phyloP scores from a whole-genome alignment of 352 stramenopile genomes.

The Phytophthora foliorum region DNA sequence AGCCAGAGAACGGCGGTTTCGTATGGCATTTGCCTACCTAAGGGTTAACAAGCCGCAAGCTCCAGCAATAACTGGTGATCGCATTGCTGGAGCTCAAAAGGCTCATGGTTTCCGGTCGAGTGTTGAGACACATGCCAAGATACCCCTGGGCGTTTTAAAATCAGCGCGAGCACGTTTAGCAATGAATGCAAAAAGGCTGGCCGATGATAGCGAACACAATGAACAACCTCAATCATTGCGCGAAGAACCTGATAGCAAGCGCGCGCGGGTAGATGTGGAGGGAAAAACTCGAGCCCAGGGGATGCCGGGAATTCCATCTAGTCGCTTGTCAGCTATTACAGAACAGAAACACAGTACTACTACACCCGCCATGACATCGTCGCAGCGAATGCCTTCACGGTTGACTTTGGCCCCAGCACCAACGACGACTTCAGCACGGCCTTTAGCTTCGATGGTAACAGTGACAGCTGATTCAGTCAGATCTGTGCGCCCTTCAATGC shows the following conservation, averaged over 20 bases:
- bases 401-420: not conserved
- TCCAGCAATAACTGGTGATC: not conserved
- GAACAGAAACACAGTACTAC: slow-evolving; percentile 2
- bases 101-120: not conserved
- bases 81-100: not conserved
- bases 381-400: not conserved
- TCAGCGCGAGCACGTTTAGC: slow-evolving; percentile 12
- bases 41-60: slow-evolving; percentile 14
- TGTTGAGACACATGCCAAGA: slow-evolving; percentile 18
- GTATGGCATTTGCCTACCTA: slow-evolving; percentile 35
- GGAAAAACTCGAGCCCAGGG: not conserved
- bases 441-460: slow-evolving; percentile 1
- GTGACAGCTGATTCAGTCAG: not conserved
- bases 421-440: slow-evolving; percentile 2
- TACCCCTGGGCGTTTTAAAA: slow-evolving; percentile 18
- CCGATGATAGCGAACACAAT: slow-evolving; percentile 1
- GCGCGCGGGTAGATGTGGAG: slow-evolving; percentile 15
- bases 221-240: not conserved
- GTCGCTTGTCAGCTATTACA: not conserved
- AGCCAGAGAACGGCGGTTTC: slow-evolving; percentile 29
- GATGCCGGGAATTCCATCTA: not conserved
- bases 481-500: not conserved
- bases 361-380: not conserved
- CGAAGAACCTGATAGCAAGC: slow-evolving; percentile 23
- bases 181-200: slow-evolving; percentile 15